Evolutionary conservation across 495 filamentous ascomycete genomes (phyloP), one percentile per base, ranked within the genome.

Genomic region (Talaromyces stipitatus): DNA sequence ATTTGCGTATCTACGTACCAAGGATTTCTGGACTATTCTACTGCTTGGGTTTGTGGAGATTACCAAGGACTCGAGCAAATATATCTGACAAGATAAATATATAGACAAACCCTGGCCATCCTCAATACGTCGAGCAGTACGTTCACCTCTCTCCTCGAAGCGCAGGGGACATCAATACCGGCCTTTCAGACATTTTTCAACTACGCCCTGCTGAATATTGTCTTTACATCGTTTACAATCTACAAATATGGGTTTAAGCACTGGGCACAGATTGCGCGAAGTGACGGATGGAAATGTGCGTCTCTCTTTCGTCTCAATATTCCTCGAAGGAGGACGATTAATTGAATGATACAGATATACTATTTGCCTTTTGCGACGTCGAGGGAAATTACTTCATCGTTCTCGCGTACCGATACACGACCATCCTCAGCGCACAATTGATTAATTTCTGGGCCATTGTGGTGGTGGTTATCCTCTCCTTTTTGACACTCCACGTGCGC

Each of bases 361-460:
- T 97, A 64, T 81, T 98, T 36, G 82, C 86, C 27, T 96, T 97
- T 75, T 80, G 91, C 41, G 94, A 98, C 64, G 94, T 97, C 47
- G 82, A 96, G 74, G 94, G 94, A 43, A 98, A 98, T 73, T 98
- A 96, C 78, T 97, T 97, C 71, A 87, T 88, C 60, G 94, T 98
- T 46, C 82, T 97, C 23, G 94, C 91, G 36, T 97, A 96, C 77
- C 81, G 88, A 26, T 95, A 96, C 72, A 95, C 91, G 50, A 94
- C 85, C 65, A 87, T 92, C 68, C 82, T 94, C 32, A 94, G 89
- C 53, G 91, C 89, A 8, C 92, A 97, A 73, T 79, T 98, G 29
- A 91, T 98, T 72, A 96, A 96, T 78, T 97, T 98, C 81, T 98
- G 94, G 92, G 87, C 92, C 61, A 98, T 98, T 59, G 89, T 92